Evolutionary conservation across 2,329 filamentous ascomycete genomes (phyloP), one percentile per base, ranked within the genome.

Genomic region (Colletotrichum sp.): DNA sequence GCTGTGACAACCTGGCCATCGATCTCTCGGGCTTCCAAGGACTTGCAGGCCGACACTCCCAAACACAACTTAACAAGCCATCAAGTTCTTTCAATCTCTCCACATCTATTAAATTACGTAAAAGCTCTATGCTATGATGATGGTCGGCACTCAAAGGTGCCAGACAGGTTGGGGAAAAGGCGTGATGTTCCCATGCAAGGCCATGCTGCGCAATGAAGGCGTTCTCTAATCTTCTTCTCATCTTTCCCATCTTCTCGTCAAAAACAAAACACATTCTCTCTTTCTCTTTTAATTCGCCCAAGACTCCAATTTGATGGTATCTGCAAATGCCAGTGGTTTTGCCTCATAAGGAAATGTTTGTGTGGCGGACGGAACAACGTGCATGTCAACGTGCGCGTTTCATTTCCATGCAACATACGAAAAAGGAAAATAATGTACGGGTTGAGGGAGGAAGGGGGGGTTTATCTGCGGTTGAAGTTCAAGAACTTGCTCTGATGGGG

Each of bases 381-480:
- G 12, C 16, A 32, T 15, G n/a, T 52, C 28, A 5, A n/a, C 6
- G 65, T 55, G 70, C 73, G 69, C 65, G 65, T 59, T 64, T 12
- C 15, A 36, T 16, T 63, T 36, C 44, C 18, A 65, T 32, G 52
- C 64, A 76, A 76, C 64, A 69, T 59, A 74, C 59, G 60, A 44
- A 65, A 55, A n/a, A 69, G 63, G 60, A 34, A 59, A 59, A 69
- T 26, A 57, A 36, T 12, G 30, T 21, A 24, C 49, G 13, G 52
- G n/a, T 18, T 21, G 39, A 21, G 32, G 28, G 34, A 30, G 60
- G 32, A 49, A 26, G 10, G n/a, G 7, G 7, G 26, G 16, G 10
- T 28, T 83, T 79, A 90, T 78, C 89, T 85, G 79, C 86, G 85
- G 84, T 91, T 90, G 80, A 88, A 90, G 82, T 91, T 90, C 64